Evolutionary conservation across 345 rosid species (phyloP).

Genomic region (Brassica nigra): DNA sequence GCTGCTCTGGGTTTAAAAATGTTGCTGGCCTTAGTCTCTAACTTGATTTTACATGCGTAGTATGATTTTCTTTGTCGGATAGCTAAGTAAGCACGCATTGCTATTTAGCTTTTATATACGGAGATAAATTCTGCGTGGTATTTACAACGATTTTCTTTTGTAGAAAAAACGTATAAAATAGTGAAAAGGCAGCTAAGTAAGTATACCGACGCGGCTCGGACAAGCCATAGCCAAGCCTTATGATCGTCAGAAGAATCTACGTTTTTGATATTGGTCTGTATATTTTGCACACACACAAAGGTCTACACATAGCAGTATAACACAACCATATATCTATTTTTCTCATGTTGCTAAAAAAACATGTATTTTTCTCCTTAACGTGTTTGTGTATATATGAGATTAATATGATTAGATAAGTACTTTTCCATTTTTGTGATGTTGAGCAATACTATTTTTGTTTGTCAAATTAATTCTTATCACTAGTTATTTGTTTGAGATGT

Average conservation of each 20-base stretch:
- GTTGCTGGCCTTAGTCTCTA: not conserved
- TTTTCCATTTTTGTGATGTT: not conserved
- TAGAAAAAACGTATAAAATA: not conserved
- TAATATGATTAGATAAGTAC: not conserved
- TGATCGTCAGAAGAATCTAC: not conserved
- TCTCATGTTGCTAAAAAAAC: no score
- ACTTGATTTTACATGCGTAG: no score
- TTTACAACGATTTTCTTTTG: not conserved
- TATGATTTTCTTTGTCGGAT: not conserved
- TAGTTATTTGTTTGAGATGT: not conserved
- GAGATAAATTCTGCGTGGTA: not conserved
- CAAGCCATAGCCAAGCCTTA: constrained; percentile 4
- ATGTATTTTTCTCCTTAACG: not conserved
- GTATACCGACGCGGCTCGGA: not conserved
- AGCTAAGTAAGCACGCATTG: not conserved
- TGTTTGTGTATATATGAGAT: not conserved
- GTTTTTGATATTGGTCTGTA: not conserved
- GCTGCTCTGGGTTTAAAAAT: not conserved
- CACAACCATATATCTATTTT: not conserved
- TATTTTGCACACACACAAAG: not conserved
- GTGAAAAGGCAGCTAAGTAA: constrained; percentile 2
- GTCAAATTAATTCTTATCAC: not conserved
- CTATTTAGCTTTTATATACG: not conserved
- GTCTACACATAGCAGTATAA: not conserved
- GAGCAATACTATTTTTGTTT: not conserved